Evolutionary conservation across 345 rosid genomes (phyloP), one percentile per base, ranked within the genome.

Genomic region (Citrus mangshanensis): DNA sequence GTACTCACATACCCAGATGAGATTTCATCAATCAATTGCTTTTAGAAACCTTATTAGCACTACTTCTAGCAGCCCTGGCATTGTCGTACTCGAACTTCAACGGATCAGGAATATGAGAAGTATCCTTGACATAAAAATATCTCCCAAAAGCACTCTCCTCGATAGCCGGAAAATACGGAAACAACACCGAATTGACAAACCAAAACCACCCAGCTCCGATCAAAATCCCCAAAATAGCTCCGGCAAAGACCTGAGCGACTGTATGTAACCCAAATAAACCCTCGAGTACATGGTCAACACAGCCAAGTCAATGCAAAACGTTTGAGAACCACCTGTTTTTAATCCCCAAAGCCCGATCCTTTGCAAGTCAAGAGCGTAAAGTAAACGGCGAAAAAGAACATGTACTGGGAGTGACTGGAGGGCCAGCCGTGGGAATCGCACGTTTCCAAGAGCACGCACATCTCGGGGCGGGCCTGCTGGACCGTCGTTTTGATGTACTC

Each of bases 391-490:
- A 93, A 93, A 83, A 96, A 94, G 89, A 93, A 96, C 95, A 94
- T 89, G 86, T 91, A 96, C 32, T 92, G 93, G 0, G 95, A 89
- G 73, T 96, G 99, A 71, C 98, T 94, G 4, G 99, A 96, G 1
- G 99, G 99, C 98, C 97, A 96, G 72, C 99, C 99, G 37, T 94
- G 98, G 27, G 98, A 96, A 79, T 96, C 99, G 79, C 99, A 96
- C 88, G 84, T 91, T 77, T 96, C 99, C 49, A 96, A 93, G 70
- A 93, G 76, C 4, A 81, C 89, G 51, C 99, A 96, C 2, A 97
- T 92, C 74, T 83, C 93, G 3, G 99, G 98, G 1, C 99, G 91
- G 73, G 95, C 98, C 66, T 96, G 98, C 79, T 93, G 92, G 6
- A 96, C 93, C 1, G 88, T 78, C 49, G 68, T 86, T 70, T 96